phyloP scores from a whole-genome alignment of 306 rosid genomes.

The Glycyrrhiza uralensis region DNA sequence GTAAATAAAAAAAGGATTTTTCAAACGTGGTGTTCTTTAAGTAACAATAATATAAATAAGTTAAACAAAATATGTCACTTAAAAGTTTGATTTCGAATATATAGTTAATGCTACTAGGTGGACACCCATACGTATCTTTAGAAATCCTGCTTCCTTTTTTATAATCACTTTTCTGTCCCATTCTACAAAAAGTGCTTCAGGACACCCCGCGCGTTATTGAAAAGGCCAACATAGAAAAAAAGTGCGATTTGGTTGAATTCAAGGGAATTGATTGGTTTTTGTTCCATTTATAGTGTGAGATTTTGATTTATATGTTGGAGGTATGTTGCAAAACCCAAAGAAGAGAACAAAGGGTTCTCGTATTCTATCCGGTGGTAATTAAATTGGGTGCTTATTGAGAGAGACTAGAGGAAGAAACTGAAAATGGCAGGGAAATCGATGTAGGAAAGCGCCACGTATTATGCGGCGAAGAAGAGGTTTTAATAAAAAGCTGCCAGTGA shows the following conservation, averaged over 20 bases:
- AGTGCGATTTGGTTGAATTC: slow-evolving; percentile 40
- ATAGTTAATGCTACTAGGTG: slow-evolving; percentile 32
- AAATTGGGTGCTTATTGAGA: slow-evolving; percentile 34
- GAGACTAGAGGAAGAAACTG: background rate
- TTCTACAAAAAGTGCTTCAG: background rate
- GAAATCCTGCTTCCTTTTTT: slow-evolving; percentile 13
- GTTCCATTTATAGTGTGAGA: slow-evolving; percentile 25
- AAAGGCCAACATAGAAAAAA: slow-evolving; percentile 25
- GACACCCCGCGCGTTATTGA: slow-evolving; percentile 23
- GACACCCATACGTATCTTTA: slow-evolving; percentile 22
- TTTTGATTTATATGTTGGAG: slow-evolving; percentile 26
- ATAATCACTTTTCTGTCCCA: slow-evolving; percentile 30
- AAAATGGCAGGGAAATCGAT: slow-evolving; percentile 47
- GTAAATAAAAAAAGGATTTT: background rate
- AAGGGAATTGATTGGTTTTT: slow-evolving; percentile 23
- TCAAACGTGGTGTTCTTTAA: slow-evolving; percentile 9
- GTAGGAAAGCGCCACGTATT: slow-evolving; percentile 67
- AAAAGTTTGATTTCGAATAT: background rate
- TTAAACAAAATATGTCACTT: background rate
- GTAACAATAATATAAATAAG: background rate
- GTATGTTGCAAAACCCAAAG: background rate
- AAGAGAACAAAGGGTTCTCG: slow-evolving; percentile 38
- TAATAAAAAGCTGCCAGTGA: slow-evolving; percentile 46
- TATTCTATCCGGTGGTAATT: slow-evolving; percentile 42
- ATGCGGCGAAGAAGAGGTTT: slow-evolving; percentile 64